Evolutionary conservation across 352 stramenopile species (phyloP), one percentile per base, ranked within the genome.

Genomic region (Pythium phragmitis): DNA sequence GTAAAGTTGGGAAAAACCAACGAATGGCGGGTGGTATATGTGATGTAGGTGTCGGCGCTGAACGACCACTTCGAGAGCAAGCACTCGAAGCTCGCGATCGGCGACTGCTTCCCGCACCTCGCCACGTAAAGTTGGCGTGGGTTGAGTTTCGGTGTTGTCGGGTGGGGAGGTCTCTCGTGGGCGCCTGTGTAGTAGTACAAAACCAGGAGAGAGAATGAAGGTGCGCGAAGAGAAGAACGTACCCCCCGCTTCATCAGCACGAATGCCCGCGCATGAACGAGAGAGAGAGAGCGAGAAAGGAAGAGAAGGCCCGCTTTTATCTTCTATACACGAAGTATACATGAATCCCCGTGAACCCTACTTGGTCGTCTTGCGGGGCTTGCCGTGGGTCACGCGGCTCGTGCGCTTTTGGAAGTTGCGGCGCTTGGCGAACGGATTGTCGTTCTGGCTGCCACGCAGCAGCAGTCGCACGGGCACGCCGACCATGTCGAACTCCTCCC

Each of bases 31-130:
- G 16, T 52, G 7, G 17, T 30, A 33, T 39, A 39, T 59, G 50
- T n/a, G 16, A 46, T 46, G 39, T 69, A 94, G 85, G 62, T 65
- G 30, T 71, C 75, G 59, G 75, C 85, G 69, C 67, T 94, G 60
- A 91, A 89, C 55, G 83, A 94, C 67, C 85, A 94, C 69, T 94
- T 76, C 57, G 53, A 87, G 60, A 92, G 83, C 80, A 94, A 94
- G 69, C 85, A 94, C 72, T 57, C 69, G 54, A 58, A 67, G 59
- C 85, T 92, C 43, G 83, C 82, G 11, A 76, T 94, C n/a, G 75
- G 77, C 55, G 76, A 93, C 67, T 91, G 82, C 73, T 93, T 93
- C 67, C 81, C 65, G 23, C 65, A 72, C 55, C 41, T 72, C 37
- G 65, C 56, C 26, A 30, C 26, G 26, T 30, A 30, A 30, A 30